phyloP scores from a whole-genome alignment of 495 filamentous ascomycete genomes.

The Apodospora peruviana region DNA sequence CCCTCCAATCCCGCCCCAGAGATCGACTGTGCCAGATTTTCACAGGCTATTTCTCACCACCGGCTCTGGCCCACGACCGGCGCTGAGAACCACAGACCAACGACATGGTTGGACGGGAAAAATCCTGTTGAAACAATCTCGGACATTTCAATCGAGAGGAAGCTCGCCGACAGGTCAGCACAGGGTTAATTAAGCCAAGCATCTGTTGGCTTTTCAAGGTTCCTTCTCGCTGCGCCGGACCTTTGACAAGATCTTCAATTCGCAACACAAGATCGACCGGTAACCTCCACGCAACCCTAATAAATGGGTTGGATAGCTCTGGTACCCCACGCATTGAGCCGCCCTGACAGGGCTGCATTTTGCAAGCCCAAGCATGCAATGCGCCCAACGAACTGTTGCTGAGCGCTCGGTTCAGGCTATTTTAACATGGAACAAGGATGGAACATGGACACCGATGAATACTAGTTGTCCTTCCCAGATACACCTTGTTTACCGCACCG shows the following conservation, averaged over 20 bases:
- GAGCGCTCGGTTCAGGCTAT: conserved; percentile 15
- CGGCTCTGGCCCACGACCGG: background rate
- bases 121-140: too few relatives aligned
- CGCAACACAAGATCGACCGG: background rate
- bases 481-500: too few relatives aligned
- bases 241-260: background rate
- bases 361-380: conserved; percentile 5
- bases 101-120: background rate
- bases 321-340: conserved; percentile 11
- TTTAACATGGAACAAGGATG: conserved; percentile 21
- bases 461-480: conserved; percentile 2
- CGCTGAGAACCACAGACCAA: background rate
- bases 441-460: conserved; percentile 11
- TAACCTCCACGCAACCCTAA: background rate
- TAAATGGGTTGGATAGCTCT: background rate
- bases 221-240: background rate
- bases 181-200: too few relatives aligned
- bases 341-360: conserved; percentile 8
- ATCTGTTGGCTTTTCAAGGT: background rate
- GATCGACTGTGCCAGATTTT: background rate
- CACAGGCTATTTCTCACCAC: background rate
- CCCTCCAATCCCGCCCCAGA: background rate
- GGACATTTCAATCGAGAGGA: too few relatives aligned
- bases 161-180: too few relatives aligned
- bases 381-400: background rate